Conservation (phyloP, 2,329 filamentous ascomycete species). For the Fonsecaea multimorphosa region DNA sequence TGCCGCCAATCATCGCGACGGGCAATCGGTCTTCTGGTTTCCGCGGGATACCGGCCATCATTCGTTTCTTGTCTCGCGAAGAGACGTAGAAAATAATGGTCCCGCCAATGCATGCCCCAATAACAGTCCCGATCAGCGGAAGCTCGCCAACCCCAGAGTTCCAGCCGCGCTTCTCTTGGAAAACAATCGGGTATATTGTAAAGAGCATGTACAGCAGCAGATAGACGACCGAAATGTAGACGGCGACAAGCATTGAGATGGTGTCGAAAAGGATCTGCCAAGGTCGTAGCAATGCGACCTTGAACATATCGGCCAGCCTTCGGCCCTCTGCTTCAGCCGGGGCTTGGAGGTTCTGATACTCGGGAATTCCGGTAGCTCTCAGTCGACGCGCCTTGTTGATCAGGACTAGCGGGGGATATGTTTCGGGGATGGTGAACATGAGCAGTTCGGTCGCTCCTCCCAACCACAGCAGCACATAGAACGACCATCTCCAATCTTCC, state of each 20-base stretch:
- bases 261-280: constrained; percentile 58
- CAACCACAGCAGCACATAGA: constrained; percentile 53
- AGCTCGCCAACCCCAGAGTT: constrained; percentile 56
- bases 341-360: constrained; percentile 60
- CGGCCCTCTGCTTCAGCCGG: constrained; percentile 56
- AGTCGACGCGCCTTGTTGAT: constrained; percentile 61
- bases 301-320: constrained; percentile 55
- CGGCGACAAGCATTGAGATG: constrained; percentile 55
- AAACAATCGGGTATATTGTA: constrained; percentile 62
- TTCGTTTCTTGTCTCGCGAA: constrained; percentile 28
- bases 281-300: constrained; percentile 57
- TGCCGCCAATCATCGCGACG: constrained; percentile 56
- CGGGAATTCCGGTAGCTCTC: constrained; percentile 55
- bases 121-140: constrained; percentile 57
- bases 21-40: constrained; percentile 54
- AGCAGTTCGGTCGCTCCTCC: constrained; percentile 47
- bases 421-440: constrained; percentile 67
- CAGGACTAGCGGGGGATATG: constrained; percentile 59
- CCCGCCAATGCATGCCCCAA: constrained; percentile 56
- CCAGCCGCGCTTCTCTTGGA: constrained; percentile 54
- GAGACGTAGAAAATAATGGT: constrained; percentile 39
- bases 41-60: constrained; percentile 28
- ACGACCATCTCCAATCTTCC: constrained; percentile 55
- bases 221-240: constrained; percentile 59
- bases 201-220: constrained; percentile 65